Percentiles rank a stretch among this genome's conserved stretches.
Conservation (phyloP, 306 rosid species). For the Clitoria ternatea region DNA sequence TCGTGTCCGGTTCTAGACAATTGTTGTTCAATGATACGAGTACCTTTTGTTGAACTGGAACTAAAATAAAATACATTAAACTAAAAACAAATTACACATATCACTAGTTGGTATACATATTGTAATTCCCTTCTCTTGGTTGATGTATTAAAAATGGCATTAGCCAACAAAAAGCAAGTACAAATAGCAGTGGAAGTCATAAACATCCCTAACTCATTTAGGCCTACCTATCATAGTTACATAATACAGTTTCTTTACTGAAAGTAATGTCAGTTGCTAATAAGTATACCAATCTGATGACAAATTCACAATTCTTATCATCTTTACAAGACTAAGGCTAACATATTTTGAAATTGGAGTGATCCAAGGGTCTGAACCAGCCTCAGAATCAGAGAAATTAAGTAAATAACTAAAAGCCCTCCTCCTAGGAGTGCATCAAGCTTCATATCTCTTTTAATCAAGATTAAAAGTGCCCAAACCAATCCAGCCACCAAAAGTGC, state of each 20-base stretch:
- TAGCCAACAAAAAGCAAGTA: background rate
- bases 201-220: slow-evolving; percentile 10
- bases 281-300: background rate
- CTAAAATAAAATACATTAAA: too few relatives aligned
- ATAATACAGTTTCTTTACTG: background rate
- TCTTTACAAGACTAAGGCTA: background rate
- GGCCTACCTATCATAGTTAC: background rate
- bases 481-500: slow-evolving; percentile 39
- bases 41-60: too few relatives aligned
- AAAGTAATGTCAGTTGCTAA: slow-evolving; percentile 11
- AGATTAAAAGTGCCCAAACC: slow-evolving; percentile 43
- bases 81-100: too few relatives aligned
- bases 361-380: slow-evolving; percentile 42
- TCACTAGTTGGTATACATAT: too few relatives aligned
- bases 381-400: slow-evolving; percentile 38
- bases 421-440: slow-evolving; percentile 45
- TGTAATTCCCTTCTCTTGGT: background rate
- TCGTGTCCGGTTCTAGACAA: too few relatives aligned
- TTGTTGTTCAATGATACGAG: too few relatives aligned
- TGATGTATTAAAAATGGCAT: background rate
- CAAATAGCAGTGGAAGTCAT: slow-evolving; percentile 16
- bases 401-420: slow-evolving; percentile 46
- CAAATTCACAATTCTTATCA: background rate
- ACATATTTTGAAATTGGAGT: slow-evolving; percentile 22
- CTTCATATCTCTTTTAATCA: slow-evolving; percentile 40